Conservation (phyloP, 345 rosid species). For the Salix caprea region DNA sequence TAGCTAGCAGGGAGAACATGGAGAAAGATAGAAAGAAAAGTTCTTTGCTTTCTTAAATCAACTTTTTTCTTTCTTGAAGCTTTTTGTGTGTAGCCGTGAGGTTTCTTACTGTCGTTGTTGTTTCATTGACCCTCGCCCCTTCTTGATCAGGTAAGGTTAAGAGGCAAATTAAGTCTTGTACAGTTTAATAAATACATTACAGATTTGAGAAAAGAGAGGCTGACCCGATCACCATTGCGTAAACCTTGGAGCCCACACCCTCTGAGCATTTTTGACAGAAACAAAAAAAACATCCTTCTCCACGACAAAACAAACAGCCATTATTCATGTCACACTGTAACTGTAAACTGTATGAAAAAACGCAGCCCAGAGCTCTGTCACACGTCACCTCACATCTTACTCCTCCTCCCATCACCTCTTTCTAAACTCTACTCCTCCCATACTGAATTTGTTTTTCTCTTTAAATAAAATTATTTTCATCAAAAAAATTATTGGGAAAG, state of each 20-base stretch:
- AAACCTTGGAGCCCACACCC: constrained; percentile 44
- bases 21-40: constrained; percentile 30
- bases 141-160: constrained; percentile 19
- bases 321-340: constrained; percentile 39
- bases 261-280: constrained; percentile 36
- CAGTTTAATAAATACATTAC: neutral
- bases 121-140: constrained; percentile 39
- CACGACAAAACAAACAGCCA: constrained; percentile 43
- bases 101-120: constrained; percentile 17
- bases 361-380: constrained; percentile 31
- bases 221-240: constrained; percentile 34
- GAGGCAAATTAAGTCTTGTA: neutral
- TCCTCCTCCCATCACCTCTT: constrained; percentile 39
- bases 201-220: neutral
- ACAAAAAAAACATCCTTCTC: constrained; percentile 46
- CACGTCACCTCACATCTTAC: constrained; percentile 40
- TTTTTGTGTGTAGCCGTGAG: neutral
- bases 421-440: no score
- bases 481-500: no score
- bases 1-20: neutral
- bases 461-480: no score
- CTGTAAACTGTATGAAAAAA: constrained; percentile 38
- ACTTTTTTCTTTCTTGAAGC: constrained; percentile 32
- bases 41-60: constrained; percentile 65
- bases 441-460: no score